Conservation (phyloP, 75 land plant genomes). For the Larix kaempferi region DNA sequence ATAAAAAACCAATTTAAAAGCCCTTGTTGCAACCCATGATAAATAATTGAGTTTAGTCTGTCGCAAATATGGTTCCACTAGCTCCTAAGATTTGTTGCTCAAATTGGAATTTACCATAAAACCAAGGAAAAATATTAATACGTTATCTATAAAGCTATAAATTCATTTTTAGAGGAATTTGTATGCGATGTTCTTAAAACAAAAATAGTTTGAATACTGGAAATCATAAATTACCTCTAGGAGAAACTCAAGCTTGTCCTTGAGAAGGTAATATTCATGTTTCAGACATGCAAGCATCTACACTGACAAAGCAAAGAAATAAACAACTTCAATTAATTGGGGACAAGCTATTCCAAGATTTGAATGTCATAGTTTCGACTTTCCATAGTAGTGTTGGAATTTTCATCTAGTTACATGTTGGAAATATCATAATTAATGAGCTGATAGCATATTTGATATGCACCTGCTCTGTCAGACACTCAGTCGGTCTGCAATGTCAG, state of each 20-base stretch:
- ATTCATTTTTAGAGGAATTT: neutral
- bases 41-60: too few species aligned
- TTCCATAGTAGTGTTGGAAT: too few species aligned
- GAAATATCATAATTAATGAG: too few species aligned
- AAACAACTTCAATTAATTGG: neutral
- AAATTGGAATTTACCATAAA: neutral
- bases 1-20: too few species aligned
- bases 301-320: neutral
- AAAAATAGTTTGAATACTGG: neutral
- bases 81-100: neutral
- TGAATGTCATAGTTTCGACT: too few species aligned
- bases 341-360: neutral
- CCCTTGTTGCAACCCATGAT: too few species aligned
- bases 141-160: neutral
- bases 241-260: conserved; percentile 62
- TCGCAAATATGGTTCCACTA: neutral
- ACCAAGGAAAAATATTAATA: neutral
- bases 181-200: neutral
- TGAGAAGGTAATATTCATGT: conserved; percentile 58
- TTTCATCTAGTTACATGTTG: neutral
- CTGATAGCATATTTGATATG: too few species aligned
- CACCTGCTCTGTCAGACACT: too few species aligned
- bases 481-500: too few species aligned
- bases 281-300: conserved; percentile 69
- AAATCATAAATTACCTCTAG: conserved; percentile 30